phyloP scores from a whole-genome alignment of 148 eudicot genomes.

The Cornus kousa region DNA sequence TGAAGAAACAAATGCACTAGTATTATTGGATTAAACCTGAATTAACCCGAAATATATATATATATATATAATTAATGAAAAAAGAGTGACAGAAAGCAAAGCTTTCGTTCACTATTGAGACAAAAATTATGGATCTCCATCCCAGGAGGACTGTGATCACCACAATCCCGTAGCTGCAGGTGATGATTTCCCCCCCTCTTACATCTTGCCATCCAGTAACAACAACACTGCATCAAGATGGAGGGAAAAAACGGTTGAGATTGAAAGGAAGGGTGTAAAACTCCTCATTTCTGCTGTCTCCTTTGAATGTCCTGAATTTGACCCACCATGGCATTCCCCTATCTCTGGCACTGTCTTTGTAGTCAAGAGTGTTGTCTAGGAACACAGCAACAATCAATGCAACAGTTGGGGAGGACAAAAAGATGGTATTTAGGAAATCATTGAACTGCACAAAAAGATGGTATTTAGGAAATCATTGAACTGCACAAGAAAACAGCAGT shows the following conservation, averaged over 20 bases:
- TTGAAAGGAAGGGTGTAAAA: constrained; percentile 96
- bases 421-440: constrained; percentile 86
- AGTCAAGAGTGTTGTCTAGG: constrained; percentile 93
- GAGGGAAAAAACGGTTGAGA: constrained; percentile 93
- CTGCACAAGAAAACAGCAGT: constrained; percentile 38
- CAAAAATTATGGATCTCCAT: constrained; percentile 16
- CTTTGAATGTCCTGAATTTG: constrained; percentile 89
- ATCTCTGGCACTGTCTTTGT: constrained; percentile 84
- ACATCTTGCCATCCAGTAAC: not conserved
- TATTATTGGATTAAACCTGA: constrained; percentile 15
- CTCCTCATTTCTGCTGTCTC: constrained; percentile 91
- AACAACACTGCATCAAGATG: constrained; percentile 43
- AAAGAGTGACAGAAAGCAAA: constrained; percentile 26
- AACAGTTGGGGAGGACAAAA: constrained; percentile 86
- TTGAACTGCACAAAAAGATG: constrained; percentile 64
- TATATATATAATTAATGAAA: constrained; percentile 12
- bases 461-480: constrained; percentile 63
- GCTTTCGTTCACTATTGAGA: constrained; percentile 28
- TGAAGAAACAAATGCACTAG: not conserved
- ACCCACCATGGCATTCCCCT: constrained; percentile 99
- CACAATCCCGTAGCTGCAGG: not conserved
- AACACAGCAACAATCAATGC: constrained; percentile 79
- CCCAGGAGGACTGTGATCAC: constrained; percentile 37
- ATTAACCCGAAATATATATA: constrained; percentile 20
- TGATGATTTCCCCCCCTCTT: constrained; percentile 5